phyloP scores from a whole-genome alignment of 257 asterid species.

The Gentiana straminea region DNA sequence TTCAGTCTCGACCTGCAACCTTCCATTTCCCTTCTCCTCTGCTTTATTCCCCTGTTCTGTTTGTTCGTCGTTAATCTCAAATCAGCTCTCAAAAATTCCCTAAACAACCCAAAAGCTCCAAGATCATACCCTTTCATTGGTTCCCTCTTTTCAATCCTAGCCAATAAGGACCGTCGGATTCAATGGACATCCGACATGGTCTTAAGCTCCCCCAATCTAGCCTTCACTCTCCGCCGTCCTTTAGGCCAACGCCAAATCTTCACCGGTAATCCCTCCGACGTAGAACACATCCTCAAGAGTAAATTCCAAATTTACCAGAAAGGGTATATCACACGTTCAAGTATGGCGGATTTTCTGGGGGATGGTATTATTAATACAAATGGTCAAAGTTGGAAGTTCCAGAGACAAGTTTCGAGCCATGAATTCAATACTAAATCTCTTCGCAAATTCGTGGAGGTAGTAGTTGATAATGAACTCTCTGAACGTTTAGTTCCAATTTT shows the following conservation, averaged over 20 bases:
- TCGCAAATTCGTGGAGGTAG: slow-evolving; percentile 38
- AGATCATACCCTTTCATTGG: slow-evolving; percentile 47
- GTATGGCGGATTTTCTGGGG: slow-evolving; percentile 42
- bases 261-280: slow-evolving; percentile 58
- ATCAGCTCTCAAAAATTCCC: not conserved
- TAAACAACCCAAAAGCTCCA: slow-evolving; percentile 20
- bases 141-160: slow-evolving; percentile 23
- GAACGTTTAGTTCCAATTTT: slow-evolving; percentile 40
- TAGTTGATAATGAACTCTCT: slow-evolving; percentile 40
- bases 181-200: slow-evolving; percentile 48
- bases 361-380: slow-evolving; percentile 57
- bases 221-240: slow-evolving; percentile 58
- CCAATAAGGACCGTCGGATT: slow-evolving; percentile 28
- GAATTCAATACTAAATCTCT: slow-evolving; percentile 52
- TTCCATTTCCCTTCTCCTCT: slow-evolving; percentile 17
- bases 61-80: slow-evolving; percentile 15
- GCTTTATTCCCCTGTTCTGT: slow-evolving; percentile 20
- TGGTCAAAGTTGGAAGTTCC: slow-evolving; percentile 50
- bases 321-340: slow-evolving; percentile 20
- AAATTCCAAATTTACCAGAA: slow-evolving; percentile 41
- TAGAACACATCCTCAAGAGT: slow-evolving; percentile 52
- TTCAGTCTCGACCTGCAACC: slow-evolving; percentile 3
- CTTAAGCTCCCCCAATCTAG: slow-evolving; percentile 25
- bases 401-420: slow-evolving; percentile 48
- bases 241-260: slow-evolving; percentile 27